Base-by-base conservation (phyloP, 352 stramenopile species). In the Phytophthora fragariaefolia region DNA sequence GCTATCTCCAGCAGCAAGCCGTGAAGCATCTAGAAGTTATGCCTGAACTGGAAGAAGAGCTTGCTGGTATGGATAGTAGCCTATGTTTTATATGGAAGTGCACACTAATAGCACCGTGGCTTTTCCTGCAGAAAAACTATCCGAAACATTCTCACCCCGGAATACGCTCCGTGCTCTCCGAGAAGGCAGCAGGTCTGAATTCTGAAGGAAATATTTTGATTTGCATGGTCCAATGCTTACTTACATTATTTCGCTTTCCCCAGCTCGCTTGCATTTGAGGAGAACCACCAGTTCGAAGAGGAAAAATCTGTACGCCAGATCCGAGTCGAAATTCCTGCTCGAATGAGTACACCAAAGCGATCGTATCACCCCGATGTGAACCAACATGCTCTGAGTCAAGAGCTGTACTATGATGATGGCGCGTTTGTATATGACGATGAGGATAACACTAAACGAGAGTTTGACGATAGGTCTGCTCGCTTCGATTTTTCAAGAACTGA, bases 91-190 rank as follows among this genome's bases (percentile, higher is more conserved):
- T 23, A 20, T 45, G 38, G 17, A 23, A 0, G n/a, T 22, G 6
- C n/a, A n/a, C 6, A 45, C 38, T 45, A 15, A 45, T 7, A 10
- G 12, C 17, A 23, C 5, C 38, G 3, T 45, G 15, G 10, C 38
- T 12, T 13, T 20, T 22, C 38, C 20, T 27, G 5, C n/a, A 87
- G 79, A 89, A 3, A 73, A 66, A 28, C 55, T 92, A 1, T 88
- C 80, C 24, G 73, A 92, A 38, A 85, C 82, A 1, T 92, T 92
- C 59, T 92, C 83, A 10, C 81, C 83, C 12, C 72, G 76, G 1
- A 58, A 68, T 49, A 71, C 80, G 0, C 60, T 90, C 5, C 64
- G 69, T 12, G 70, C 75, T 2, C 61, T 92, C 30, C 69, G 61
- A 51, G 64, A 85, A 61, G 76, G 66, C 10, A 80, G 64, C 49